Evolutionary conservation across 2,329 filamentous ascomycete genomes (phyloP).

Genomic region (Tolypocladium sp.): DNA sequence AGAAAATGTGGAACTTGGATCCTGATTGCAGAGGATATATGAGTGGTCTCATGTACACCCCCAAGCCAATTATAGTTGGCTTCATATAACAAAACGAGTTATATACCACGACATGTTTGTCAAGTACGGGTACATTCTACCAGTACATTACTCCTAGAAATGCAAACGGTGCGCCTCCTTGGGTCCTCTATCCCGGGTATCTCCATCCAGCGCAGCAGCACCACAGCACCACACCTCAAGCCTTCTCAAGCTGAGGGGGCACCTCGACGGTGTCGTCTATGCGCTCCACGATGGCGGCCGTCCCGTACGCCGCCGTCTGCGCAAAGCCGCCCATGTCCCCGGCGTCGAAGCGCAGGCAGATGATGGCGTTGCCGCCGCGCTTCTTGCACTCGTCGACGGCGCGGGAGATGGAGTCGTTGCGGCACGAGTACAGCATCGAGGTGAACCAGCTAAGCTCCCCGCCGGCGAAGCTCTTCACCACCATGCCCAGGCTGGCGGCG

Average conservation of each 20-base stretch:
- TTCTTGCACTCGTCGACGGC: constrained; percentile 47
- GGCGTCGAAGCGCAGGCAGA: constrained; percentile 49
- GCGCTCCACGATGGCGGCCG: constrained; percentile 48
- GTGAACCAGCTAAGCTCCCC: constrained; percentile 53
- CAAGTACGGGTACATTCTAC: background rate
- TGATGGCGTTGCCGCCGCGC: constrained; percentile 50
- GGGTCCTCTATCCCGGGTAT: background rate
- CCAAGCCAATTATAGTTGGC: no score
- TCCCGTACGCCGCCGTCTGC: constrained; percentile 52
- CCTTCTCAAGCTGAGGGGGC: constrained; percentile 14
- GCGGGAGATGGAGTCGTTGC: constrained; percentile 48
- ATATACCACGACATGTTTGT: background rate
- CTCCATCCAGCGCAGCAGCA: background rate
- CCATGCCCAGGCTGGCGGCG: constrained; percentile 45
- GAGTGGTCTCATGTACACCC: no score
- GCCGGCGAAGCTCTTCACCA: constrained; percentile 46
- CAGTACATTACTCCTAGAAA: background rate
- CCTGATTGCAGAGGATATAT: no score
- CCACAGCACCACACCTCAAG: background rate
- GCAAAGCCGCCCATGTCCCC: constrained; percentile 45
- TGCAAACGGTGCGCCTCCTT: background rate
- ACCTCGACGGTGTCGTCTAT: constrained; percentile 26
- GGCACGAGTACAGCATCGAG: constrained; percentile 46
- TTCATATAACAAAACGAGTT: background rate
- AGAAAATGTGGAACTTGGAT: no score